These are phyloP conservation scores for Russula sp. DNA, from an alignment of 768 basidiomycete species.

Conservation along the genomic window DNA sequence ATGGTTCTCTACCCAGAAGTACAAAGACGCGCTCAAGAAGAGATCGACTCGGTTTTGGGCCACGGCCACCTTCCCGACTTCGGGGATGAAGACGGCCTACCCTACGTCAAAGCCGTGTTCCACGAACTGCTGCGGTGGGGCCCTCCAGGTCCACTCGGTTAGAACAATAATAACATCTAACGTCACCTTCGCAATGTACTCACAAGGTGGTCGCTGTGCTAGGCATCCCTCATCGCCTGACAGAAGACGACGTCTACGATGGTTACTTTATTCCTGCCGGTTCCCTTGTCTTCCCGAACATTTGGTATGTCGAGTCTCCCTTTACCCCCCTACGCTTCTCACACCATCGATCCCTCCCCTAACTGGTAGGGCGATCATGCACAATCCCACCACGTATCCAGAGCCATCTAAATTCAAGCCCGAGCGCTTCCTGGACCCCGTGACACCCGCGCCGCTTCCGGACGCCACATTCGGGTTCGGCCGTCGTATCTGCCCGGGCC, in stretches of 20 bases:
- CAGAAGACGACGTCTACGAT: conserved; percentile 10
- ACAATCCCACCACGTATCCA: conserved; percentile 1
- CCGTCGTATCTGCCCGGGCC: conserved; percentile 13
- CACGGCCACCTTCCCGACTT: conserved; percentile 3
- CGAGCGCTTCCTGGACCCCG: conserved; percentile 14
- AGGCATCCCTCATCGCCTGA: conserved; percentile 10
- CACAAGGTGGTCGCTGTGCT: neutral
- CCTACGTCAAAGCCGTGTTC: conserved; percentile 17
- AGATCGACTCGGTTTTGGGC: conserved; percentile 27
- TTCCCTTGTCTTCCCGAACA: conserved; percentile 4
- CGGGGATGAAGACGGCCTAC: conserved; percentile 7
- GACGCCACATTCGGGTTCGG: conserved; percentile 13
- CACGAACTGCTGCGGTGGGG: conserved; percentile 20
- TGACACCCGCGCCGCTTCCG: neutral
- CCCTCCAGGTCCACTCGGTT: conserved; percentile 6
- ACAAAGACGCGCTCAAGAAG: conserved; percentile 30
- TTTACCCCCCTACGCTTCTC: neutral
- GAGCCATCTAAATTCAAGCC: conserved; percentile 8
- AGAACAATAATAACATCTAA: neutral
- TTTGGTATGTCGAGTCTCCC: neutral
- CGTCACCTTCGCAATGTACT: neutral
- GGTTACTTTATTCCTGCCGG: conserved; percentile 14
- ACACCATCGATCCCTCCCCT: neutral
- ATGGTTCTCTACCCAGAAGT: conserved; percentile 31
- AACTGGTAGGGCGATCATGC: conserved; percentile 4